Evolutionary conservation across 2,329 filamentous ascomycete species (phyloP).

Genomic region (Claviceps humidiphila): DNA sequence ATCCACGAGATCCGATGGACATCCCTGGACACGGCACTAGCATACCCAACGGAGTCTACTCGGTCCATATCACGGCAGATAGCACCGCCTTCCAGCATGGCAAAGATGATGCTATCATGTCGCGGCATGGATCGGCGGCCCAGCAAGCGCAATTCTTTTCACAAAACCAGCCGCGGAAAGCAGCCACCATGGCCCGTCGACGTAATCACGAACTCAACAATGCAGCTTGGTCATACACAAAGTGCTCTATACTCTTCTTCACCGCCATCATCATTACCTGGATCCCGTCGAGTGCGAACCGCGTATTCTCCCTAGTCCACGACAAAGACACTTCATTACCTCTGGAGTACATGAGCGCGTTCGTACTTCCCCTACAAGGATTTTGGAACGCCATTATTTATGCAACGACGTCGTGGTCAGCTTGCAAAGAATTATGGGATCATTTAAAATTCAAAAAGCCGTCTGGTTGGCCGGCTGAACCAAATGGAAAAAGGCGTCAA

Average conservation of each 20-base stretch:
- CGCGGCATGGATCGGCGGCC: conserved; percentile 14
- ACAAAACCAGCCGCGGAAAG: conserved; percentile 10
- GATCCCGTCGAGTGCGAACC: conserved; percentile 66
- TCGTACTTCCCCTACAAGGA: conserved; percentile 69
- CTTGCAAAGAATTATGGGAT: conserved; percentile 37
- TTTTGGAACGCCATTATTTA: conserved; percentile 81
- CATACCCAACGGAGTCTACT: conserved; percentile 25
- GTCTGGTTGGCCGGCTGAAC: conserved; percentile 21
- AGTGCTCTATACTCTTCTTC: conserved; percentile 60
- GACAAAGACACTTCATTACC: conserved; percentile 36
- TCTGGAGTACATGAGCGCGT: conserved; percentile 56
- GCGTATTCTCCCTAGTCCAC: conserved; percentile 56
- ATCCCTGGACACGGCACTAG: conserved; percentile 5
- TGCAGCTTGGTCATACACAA: conserved; percentile 56
- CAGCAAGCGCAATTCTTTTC: conserved; percentile 7
- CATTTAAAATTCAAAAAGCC: conserved; percentile 21
- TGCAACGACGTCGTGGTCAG: conserved; percentile 52
- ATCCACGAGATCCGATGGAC: conserved; percentile 7
- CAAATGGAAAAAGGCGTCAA: conserved; percentile 15
- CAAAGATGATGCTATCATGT: conserved; percentile 13
- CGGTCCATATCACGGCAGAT: conserved; percentile 35
- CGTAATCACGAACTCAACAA: conserved; percentile 41
- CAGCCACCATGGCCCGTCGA: conserved; percentile 18
- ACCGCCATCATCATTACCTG: conserved; percentile 58
- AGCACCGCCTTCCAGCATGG: conserved; percentile 1